These are phyloP conservation scores for Syncephalastrum racemosum DNA, from an alignment of 371 early-diverging fungal species.

Conservation along the genomic window DNA sequence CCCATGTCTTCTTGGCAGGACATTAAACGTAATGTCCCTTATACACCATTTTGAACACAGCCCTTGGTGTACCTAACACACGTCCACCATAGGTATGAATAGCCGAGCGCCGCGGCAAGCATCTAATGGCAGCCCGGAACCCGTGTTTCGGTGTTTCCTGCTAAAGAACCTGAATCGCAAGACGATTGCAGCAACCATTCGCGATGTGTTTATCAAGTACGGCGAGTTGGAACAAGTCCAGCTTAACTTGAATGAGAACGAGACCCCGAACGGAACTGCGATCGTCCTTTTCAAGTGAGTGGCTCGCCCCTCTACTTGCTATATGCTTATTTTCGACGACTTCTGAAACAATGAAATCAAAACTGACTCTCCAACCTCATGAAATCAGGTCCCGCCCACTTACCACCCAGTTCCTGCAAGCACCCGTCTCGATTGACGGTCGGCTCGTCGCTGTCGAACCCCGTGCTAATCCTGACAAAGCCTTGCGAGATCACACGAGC, in stretches of 20 bases:
- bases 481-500: too few species aligned
- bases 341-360: background rate
- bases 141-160: constrained; percentile 7
- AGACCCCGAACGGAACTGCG: constrained; percentile 16
- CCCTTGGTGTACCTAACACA: too few species aligned
- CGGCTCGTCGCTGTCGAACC: constrained; percentile 10
- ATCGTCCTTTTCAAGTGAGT: constrained; percentile 19
- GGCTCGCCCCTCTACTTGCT: background rate
- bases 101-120: too few species aligned
- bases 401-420: too few species aligned
- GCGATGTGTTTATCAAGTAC: constrained; percentile 16
- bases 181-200: constrained; percentile 16
- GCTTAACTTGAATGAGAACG: constrained; percentile 17
- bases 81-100: too few species aligned
- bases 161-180: constrained; percentile 13
- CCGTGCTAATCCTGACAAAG: too few species aligned
- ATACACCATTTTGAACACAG: too few species aligned
- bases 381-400: too few species aligned
- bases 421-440: constrained; percentile 13
- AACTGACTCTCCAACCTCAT: too few species aligned
- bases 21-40: too few species aligned
- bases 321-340: background rate
- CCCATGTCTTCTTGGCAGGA: too few species aligned
- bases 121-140: too few species aligned
- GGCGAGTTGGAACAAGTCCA: constrained; percentile 21